Conservation (phyloP, 2,329 filamentous ascomycete species). For the Elsinoe necatrix region DNA sequence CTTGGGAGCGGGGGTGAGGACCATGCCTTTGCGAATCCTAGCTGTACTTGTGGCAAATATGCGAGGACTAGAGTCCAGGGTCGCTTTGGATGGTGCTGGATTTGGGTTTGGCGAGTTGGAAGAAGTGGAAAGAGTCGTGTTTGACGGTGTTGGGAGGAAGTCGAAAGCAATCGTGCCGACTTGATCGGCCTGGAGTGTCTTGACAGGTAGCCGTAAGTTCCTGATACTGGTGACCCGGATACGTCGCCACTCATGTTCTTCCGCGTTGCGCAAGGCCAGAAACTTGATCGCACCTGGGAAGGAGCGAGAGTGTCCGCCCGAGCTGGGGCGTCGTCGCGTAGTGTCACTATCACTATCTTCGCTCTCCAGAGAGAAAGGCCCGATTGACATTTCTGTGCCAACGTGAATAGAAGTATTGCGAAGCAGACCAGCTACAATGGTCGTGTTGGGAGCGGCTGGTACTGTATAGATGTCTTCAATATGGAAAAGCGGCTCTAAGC, state of each 20-base stretch:
- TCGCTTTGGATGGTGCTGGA: not conserved
- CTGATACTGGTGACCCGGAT: slow-evolving; percentile 79
- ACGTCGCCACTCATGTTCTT: slow-evolving; percentile 64
- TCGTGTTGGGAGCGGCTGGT: slow-evolving; percentile 25
- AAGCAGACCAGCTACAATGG: slow-evolving; percentile 76
- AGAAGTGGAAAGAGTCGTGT: not conserved
- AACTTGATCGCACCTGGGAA: slow-evolving; percentile 39
- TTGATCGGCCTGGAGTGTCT: slow-evolving; percentile 66
- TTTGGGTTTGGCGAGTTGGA: not conserved
- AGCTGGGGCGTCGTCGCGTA: slow-evolving; percentile 22
- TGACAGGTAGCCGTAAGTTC: slow-evolving; percentile 76
- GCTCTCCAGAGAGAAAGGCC: slow-evolving; percentile 49
- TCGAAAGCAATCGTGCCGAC: slow-evolving; percentile 81
- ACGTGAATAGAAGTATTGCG: slow-evolving; percentile 70
- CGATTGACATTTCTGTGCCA: slow-evolving; percentile 68
- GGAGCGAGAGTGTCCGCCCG: slow-evolving; percentile 37
- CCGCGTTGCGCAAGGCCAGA: slow-evolving; percentile 12
- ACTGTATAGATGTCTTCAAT: slow-evolving; percentile 84
- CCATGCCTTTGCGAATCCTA: slow-evolving; percentile 67
- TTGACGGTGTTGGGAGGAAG: slow-evolving; percentile 37
- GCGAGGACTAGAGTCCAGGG: slow-evolving; percentile 13
- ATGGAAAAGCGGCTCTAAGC: slow-evolving; percentile 55
- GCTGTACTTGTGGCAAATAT: slow-evolving; percentile 24
- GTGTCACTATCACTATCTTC: slow-evolving; percentile 31
- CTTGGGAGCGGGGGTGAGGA: slow-evolving; percentile 56